Evolutionary conservation across 2,329 filamentous ascomycete species (phyloP).

Genomic region (Pezizomycotina sp.): DNA sequence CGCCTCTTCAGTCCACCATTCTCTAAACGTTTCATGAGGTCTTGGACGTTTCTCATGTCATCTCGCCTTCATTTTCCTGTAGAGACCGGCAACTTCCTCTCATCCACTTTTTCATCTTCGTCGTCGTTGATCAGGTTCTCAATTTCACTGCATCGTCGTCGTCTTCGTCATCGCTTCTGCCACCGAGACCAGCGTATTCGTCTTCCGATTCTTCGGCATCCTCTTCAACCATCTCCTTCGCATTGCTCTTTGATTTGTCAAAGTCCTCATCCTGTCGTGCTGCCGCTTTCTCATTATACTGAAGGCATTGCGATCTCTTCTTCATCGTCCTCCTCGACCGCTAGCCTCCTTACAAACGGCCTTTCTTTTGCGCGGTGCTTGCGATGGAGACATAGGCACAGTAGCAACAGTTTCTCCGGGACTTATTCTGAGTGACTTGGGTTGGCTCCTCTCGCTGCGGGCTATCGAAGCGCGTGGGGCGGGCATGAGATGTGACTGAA

Average conservation of each 20-base stretch:
- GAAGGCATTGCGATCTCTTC: slow-evolving; percentile 46
- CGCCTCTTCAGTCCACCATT: slow-evolving; percentile 75
- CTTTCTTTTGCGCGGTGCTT: slow-evolving; percentile 38
- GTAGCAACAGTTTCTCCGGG: slow-evolving; percentile 18
- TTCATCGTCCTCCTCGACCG: slow-evolving; percentile 51
- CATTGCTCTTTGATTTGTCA: slow-evolving; percentile 73
- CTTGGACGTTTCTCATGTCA: slow-evolving; percentile 77
- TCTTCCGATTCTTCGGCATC: slow-evolving; percentile 96
- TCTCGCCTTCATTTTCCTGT: slow-evolving; percentile 69
- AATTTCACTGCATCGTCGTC: slow-evolving; percentile 47
- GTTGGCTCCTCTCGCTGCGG: slow-evolving; percentile 20
- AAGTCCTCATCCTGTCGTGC: slow-evolving; percentile 41
- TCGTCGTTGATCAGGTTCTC: slow-evolving; percentile 81
- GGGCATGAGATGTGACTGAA: slow-evolving; percentile 13
- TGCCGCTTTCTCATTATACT: slow-evolving; percentile 52
- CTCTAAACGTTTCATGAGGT: slow-evolving; percentile 83
- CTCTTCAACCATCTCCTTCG: slow-evolving; percentile 74
- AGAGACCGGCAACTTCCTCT: slow-evolving; percentile 69
- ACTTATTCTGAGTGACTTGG: slow-evolving; percentile 17
- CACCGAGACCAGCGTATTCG: slow-evolving; percentile 88
- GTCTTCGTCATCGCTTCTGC: slow-evolving; percentile 71
- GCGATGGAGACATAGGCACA: slow-evolving; percentile 21
- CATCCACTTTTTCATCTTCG: slow-evolving; percentile 58
- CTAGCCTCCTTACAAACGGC: slow-evolving; percentile 19
- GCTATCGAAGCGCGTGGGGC: slow-evolving; percentile 12